Evolutionary conservation across 305 asterid species (phyloP), one percentile per base, ranked within the genome.

Genomic region (Solanum hybrid): DNA sequence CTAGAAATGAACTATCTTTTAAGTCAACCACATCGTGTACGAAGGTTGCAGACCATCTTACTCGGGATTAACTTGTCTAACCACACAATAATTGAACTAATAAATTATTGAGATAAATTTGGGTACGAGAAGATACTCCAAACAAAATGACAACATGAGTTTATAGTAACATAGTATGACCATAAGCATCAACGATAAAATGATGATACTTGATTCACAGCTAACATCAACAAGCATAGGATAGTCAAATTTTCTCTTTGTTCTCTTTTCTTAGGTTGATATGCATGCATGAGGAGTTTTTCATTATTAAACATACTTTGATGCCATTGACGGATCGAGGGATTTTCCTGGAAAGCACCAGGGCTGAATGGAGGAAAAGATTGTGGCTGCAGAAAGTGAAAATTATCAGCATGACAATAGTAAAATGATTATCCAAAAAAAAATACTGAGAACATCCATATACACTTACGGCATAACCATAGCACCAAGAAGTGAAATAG

Each of bases 391-490:
- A 93, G 77, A 24, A 87, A 89, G 34, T 33, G 68, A 57, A 77
- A 68, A 29, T 89, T 90, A 88, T 89, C 72, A n/a, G 87, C 24
- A 37, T 78, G 12, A 75, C 61, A 61, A 10, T 31, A 20, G 13
- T 31, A 78, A 31, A 88, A 88, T 76, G 78, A 88, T 15, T 41
- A 31, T 33, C 31, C 29, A 51, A 78, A 1, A 89, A 51, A 78
- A 13, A n/a, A 32, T 80, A 36, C 31, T 51, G 34, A 41, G n/a
- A 75, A 85, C 77, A 85, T 31, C 41, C 29, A 32, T 85, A 22
- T 83, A 75, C 78, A 93, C 99, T 91, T 93, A 97, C 99, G 99
- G 99, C 99, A 97, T 97, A 92, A 96, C 99, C 98, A 96, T 96
- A 89, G 99, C 98, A 68, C 99, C 99, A 89, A 97, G 98, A 51